Evolutionary conservation across 352 stramenopile genomes (phyloP).

Genomic region (Globisporangium sylvaticum): DNA sequence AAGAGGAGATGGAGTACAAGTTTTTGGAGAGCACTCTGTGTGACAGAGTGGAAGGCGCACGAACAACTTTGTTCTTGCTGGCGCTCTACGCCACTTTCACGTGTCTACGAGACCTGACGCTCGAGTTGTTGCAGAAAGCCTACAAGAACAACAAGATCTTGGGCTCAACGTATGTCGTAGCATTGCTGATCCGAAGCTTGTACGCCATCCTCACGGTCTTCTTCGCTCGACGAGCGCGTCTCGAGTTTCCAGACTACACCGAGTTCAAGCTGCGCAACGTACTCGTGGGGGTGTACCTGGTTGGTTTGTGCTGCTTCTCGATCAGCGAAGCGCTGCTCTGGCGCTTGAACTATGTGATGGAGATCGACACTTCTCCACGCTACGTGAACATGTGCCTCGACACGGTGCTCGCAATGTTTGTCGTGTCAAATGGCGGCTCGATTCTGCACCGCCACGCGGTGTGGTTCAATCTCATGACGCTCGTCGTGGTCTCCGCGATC

Average conservation of each 20-base stretch:
- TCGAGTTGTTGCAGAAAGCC: slow-evolving; percentile 38
- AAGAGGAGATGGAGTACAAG: slow-evolving; percentile 69
- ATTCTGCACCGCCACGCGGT: slow-evolving; percentile 67
- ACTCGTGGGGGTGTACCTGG: slow-evolving; percentile 49
- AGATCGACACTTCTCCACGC: slow-evolving; percentile 55
- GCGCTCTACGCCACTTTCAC: slow-evolving; percentile 62
- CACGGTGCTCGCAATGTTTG: slow-evolving; percentile 77
- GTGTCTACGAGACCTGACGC: slow-evolving; percentile 52
- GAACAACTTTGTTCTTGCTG: slow-evolving; percentile 50
- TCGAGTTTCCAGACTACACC: slow-evolving; percentile 53
- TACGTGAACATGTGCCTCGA: slow-evolving; percentile 82
- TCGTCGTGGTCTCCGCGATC: slow-evolving; percentile 44
- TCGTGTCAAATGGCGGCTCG: slow-evolving; percentile 78
- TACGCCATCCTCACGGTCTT: slow-evolving; percentile 25
- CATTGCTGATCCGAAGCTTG: slow-evolving; percentile 35
- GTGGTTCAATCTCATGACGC: slow-evolving; percentile 55
- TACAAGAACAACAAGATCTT: slow-evolving; percentile 16
- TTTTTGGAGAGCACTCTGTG: slow-evolving; percentile 64
- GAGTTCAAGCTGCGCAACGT: slow-evolving; percentile 64
- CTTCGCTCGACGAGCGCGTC: slow-evolving; percentile 30
- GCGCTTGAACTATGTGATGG: slow-evolving; percentile 49
- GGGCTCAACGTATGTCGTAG: slow-evolving; percentile 36
- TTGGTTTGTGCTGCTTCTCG: slow-evolving; percentile 54
- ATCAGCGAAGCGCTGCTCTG: slow-evolving; percentile 48
- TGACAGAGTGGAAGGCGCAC: slow-evolving; percentile 60